These are phyloP conservation scores for Lecanicillium sp. DNA, from an alignment of 2,329 filamentous ascomycete species.

Conservation along the genomic window DNA sequence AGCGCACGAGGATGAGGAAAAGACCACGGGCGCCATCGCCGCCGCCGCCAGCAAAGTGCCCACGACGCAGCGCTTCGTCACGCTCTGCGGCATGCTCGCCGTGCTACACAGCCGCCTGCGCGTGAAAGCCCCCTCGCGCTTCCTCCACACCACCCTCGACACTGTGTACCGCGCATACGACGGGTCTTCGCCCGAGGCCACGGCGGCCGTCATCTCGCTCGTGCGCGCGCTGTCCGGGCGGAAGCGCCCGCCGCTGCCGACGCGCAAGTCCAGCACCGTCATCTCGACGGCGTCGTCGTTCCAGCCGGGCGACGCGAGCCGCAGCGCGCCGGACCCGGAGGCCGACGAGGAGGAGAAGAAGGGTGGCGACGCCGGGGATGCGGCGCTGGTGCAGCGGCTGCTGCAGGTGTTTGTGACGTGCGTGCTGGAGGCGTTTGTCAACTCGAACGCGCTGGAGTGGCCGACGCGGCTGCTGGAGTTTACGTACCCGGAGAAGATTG, in stretches of 20 bases:
- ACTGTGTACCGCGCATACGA: constrained; percentile 63
- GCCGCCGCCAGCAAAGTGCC: constrained; percentile 30
- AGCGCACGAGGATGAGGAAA: background rate
- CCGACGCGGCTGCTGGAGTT: constrained; percentile 61
- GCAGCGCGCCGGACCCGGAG: constrained; percentile 57
- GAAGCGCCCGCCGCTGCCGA: constrained; percentile 57
- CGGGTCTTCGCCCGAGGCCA: constrained; percentile 59
- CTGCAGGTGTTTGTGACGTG: constrained; percentile 75
- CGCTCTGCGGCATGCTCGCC: constrained; percentile 63
- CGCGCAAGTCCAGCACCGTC: constrained; percentile 51
- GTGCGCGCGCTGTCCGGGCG: constrained; percentile 62
- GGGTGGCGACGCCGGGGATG: constrained; percentile 45
- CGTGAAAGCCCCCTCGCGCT: constrained; percentile 71
- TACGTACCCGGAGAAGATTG: constrained; percentile 56
- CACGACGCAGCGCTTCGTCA: constrained; percentile 53
- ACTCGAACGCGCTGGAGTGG: constrained; percentile 54
- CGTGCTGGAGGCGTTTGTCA: constrained; percentile 67
- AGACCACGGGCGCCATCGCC: constrained; percentile 13
- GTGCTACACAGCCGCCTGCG: constrained; percentile 69
- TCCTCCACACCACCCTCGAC: constrained; percentile 69
- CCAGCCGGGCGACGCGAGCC: constrained; percentile 43
- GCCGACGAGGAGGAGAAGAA: constrained; percentile 31
- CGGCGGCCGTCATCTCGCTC: constrained; percentile 63
- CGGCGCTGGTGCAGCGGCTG: constrained; percentile 55
- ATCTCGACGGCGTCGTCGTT: constrained; percentile 51